Evolutionary conservation across 75 land plant species (phyloP).

Genomic region (Selaginella moellendorffii): DNA sequence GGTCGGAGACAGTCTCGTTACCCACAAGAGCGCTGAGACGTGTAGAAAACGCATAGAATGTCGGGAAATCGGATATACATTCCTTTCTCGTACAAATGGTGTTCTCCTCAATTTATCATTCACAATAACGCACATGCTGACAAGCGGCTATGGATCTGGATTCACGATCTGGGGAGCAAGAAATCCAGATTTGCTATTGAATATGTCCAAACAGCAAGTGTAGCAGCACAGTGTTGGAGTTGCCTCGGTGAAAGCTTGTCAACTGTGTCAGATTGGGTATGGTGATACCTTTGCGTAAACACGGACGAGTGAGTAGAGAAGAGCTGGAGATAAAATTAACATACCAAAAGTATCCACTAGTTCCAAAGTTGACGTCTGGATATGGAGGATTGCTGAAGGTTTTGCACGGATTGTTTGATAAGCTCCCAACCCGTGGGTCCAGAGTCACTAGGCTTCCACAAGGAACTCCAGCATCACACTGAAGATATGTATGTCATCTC

Average conservation of each 20-base stretch:
- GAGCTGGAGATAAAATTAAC: too few species aligned
- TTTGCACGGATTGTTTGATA: slow-evolving; percentile 25
- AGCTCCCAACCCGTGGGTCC: slow-evolving; percentile 21
- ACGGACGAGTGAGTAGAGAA: too few species aligned
- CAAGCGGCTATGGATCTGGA: too few species aligned
- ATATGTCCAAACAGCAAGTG: slow-evolving; percentile 27
- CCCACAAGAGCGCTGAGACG: too few species aligned
- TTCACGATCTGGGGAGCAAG: slow-evolving; percentile 25
- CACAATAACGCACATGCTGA: too few species aligned
- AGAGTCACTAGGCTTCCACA: slow-evolving; percentile 17
- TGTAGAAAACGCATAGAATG: too few species aligned
- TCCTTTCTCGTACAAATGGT: too few species aligned
- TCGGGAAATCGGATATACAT: too few species aligned
- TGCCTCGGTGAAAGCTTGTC: slow-evolving; percentile 31
- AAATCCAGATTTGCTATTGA: slow-evolving; percentile 22
- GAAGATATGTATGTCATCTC: not conserved
- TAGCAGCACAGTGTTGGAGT: slow-evolving; percentile 26
- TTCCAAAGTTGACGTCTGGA: slow-evolving; percentile 10
- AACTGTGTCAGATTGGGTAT: slow-evolving; percentile 28
- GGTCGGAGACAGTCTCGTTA: too few species aligned
- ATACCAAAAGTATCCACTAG: slow-evolving; percentile 30
- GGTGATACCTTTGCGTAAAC: slow-evolving; percentile 26
- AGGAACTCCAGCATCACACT: slow-evolving; percentile 23
- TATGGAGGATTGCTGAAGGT: slow-evolving; percentile 21
- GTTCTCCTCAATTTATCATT: too few species aligned